Evolutionary conservation across 352 stramenopile genomes (phyloP).

Genomic region (Pythium folliculosum): DNA sequence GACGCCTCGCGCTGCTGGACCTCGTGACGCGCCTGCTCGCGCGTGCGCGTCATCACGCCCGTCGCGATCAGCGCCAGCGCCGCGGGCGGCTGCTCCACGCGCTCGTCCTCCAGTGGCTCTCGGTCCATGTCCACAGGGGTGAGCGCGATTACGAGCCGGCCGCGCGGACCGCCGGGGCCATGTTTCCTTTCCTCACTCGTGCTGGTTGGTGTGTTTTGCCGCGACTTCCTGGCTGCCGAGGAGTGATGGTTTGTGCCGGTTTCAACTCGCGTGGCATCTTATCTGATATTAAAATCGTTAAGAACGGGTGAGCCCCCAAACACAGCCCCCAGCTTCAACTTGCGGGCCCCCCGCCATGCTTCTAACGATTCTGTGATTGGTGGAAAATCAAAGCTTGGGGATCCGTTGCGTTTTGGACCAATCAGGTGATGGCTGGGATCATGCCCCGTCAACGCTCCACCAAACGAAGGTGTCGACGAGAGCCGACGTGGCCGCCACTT

Average conservation of each 20-base stretch:
- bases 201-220: background rate
- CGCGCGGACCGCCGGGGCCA: no score
- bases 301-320: background rate
- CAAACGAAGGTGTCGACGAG: background rate
- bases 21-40: conserved; percentile 17
- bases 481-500: conserved; percentile 11
- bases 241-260: background rate
- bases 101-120: background rate
- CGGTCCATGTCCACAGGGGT: background rate
- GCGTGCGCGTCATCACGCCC: conserved; percentile 21
- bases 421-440: conserved; percentile 17
- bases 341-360: background rate
- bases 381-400: no score
- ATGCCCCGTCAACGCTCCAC: background rate
- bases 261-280: background rate
- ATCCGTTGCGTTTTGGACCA: conserved; percentile 26
- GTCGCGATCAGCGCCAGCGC: conserved; percentile 22
- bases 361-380: background rate
- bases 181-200: background rate
- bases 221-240: background rate
- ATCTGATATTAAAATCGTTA: background rate
- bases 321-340: conserved; percentile 4
- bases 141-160: background rate
- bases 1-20: conserved; percentile 5
- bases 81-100: conserved; percentile 6